Evolutionary conservation across 768 basidiomycete species (phyloP).

Genomic region (Strobilomyces dryophilus): DNA sequence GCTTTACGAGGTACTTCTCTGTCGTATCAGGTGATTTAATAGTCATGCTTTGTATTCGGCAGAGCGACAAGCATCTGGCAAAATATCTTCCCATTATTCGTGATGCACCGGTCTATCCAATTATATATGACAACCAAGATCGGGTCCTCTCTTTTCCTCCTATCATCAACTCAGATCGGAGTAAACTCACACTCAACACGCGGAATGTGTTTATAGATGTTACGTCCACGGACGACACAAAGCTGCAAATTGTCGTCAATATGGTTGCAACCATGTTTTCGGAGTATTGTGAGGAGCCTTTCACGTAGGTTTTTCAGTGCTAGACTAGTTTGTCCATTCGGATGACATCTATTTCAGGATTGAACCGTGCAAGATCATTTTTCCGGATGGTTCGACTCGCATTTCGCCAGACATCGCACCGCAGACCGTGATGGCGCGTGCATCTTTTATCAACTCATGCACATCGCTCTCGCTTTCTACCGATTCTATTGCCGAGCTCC

Average conservation of each 20-base stretch:
- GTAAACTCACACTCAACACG: conserved; percentile 94
- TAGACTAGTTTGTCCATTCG: not conserved
- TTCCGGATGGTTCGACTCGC: conserved; percentile 68
- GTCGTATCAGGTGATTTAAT: not conserved
- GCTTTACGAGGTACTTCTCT: conserved; percentile 70
- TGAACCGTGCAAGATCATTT: conserved; percentile 85
- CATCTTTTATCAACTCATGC: conserved; percentile 94
- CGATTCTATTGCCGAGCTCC: conserved; percentile 62
- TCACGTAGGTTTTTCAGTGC: conserved; percentile 58
- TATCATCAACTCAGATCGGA: conserved; percentile 96
- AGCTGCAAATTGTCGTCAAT: conserved; percentile 92
- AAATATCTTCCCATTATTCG: conserved; percentile 90
- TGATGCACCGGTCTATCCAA: conserved; percentile 93
- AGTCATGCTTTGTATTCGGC: not conserved
- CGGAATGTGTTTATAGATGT: conserved; percentile 95
- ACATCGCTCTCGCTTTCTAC: conserved; percentile 76
- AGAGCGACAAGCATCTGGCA: conserved; percentile 91
- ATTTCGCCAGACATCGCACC: conserved; percentile 82
- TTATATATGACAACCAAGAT: conserved; percentile 91
- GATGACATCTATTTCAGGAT: conserved; percentile 48
- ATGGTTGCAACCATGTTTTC: conserved; percentile 98
- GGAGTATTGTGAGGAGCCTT: conserved; percentile 89
- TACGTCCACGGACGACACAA: conserved; percentile 95
- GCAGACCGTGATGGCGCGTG: conserved; percentile 65
- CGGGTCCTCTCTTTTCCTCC: conserved; percentile 95